phyloP scores from a whole-genome alignment of 345 rosid genomes.

The Brassica nigra region DNA sequence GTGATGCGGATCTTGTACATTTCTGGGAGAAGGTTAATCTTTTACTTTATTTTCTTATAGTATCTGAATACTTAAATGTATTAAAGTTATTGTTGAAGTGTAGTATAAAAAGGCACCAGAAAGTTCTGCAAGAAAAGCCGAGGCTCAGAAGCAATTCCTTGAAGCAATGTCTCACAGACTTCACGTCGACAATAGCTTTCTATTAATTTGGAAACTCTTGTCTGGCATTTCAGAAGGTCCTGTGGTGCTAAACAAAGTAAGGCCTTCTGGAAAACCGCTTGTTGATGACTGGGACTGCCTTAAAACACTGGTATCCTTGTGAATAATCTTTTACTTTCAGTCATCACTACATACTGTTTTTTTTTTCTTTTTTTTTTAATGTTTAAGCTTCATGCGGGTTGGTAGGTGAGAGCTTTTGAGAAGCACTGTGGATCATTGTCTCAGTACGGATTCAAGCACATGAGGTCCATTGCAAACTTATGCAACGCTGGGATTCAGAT shows the following conservation, averaged over 20 bases:
- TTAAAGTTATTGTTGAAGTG: constrained; percentile 7
- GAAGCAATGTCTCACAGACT: constrained; percentile 91
- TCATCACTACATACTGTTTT: not conserved
- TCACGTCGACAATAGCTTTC: constrained; percentile 69
- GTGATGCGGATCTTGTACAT: constrained; percentile 92
- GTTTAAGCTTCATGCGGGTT: constrained; percentile 4
- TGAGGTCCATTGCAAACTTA: constrained; percentile 82
- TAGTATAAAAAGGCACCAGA: constrained; percentile 92
- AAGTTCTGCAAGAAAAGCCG: constrained; percentile 66
- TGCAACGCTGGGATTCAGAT: constrained; percentile 72
- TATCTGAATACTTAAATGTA: not conserved
- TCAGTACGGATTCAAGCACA: constrained; percentile 93
- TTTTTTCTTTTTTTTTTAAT: not conserved
- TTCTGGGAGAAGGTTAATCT: constrained; percentile 81
- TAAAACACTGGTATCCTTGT: constrained; percentile 60
- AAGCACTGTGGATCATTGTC: constrained; percentile 79
- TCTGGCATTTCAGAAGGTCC: constrained; percentile 70
- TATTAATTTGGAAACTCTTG: constrained; percentile 71
- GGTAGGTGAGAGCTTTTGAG: constrained; percentile 86
- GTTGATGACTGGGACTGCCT: constrained; percentile 94
- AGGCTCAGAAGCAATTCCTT: constrained; percentile 75
- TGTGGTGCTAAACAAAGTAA: constrained; percentile 53
- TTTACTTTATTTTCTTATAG: not conserved
- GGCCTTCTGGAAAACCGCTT: constrained; percentile 72
- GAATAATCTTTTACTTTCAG: not conserved